Conservation (phyloP, 129 eudicot genomes). For the Gnaphalium uliginosum region DNA sequence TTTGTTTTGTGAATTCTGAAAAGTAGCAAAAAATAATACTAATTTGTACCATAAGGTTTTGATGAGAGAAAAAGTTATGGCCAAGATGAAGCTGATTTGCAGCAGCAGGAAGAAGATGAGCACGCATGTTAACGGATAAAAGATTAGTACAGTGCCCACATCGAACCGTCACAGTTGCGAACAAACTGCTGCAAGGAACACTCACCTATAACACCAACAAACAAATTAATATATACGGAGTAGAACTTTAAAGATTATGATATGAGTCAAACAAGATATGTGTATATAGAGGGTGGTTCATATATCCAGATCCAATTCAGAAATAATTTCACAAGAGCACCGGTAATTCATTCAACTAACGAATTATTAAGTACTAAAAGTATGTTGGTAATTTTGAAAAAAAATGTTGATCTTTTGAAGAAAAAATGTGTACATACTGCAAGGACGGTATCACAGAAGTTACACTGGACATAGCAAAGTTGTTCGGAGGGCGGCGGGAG, state of each 20-base stretch:
- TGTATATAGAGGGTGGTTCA: not conserved
- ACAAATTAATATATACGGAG: not conserved
- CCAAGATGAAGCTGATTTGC: slow-evolving; percentile 68
- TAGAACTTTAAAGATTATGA: not conserved
- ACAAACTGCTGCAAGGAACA: slow-evolving; percentile 86
- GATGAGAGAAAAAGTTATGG: slow-evolving; percentile 76
- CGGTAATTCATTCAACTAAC: too few species aligned
- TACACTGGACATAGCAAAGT: slow-evolving; percentile 90
- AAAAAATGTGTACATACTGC: slow-evolving; percentile 51
- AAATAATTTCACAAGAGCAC: too few species aligned
- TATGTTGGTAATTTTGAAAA: too few species aligned
- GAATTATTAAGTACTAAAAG: not conserved
- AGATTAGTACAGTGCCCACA: slow-evolving; percentile 95
- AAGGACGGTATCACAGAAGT: slow-evolving; percentile 83
- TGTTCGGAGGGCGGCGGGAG: slow-evolving; percentile 51
- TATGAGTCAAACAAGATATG: not conserved
- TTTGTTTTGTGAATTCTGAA: not conserved
- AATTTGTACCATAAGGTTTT: slow-evolving; percentile 64
- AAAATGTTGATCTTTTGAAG: not conserved
- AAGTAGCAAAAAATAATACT: not conserved
- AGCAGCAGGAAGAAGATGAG: slow-evolving; percentile 49
- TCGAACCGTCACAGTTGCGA: slow-evolving; percentile 85
- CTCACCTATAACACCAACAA: slow-evolving; percentile 63
- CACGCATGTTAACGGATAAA: slow-evolving; percentile 82
- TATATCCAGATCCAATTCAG: not conserved